Evolutionary conservation across 192 early-diverging fungal genomes (phyloP).

Genomic region (Coemansia javaensis): DNA sequence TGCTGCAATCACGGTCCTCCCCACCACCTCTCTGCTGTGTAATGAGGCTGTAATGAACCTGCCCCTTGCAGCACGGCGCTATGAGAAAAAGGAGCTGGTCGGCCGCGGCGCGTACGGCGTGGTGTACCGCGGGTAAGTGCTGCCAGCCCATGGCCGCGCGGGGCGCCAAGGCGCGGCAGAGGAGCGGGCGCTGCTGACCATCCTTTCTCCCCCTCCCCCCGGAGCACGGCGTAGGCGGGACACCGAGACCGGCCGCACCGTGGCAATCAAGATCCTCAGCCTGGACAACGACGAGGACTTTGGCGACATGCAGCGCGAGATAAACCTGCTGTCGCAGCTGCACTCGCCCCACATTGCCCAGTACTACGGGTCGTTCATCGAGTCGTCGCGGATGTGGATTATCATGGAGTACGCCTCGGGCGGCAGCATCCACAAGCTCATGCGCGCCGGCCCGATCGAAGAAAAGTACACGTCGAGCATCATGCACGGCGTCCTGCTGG

Average conservation of each 20-base stretch:
- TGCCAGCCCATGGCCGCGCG: background rate
- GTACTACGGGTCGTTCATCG: constrained; percentile 86
- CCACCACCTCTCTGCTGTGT: too few relatives aligned
- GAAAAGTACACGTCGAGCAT: constrained; percentile 88
- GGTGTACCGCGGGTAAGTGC: constrained; percentile 43
- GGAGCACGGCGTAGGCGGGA: constrained; percentile 56
- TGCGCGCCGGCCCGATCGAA: constrained; percentile 79
- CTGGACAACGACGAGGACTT: constrained; percentile 97
- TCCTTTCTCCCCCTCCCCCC: too few relatives aligned
- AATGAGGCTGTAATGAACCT: constrained; percentile 40
- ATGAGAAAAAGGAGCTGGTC: constrained; percentile 48
- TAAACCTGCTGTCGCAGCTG: constrained; percentile 80
- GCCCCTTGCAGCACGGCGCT: constrained; percentile 45
- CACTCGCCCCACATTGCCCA: constrained; percentile 87
- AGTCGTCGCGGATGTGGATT: constrained; percentile 94
- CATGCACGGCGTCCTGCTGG: constrained; percentile 79
- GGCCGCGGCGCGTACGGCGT: constrained; percentile 51
- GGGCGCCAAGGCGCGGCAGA: background rate
- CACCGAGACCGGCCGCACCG: constrained; percentile 67
- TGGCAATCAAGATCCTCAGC: constrained; percentile 97
- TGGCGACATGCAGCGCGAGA: constrained; percentile 90
- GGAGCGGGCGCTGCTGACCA: background rate
- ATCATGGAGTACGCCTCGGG: constrained; percentile 97
- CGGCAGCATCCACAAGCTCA: constrained; percentile 73
- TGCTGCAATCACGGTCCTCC: too few relatives aligned